phyloP scores from a whole-genome alignment of 805 yeast genomes.

The Candida cerambycidarum region DNA sequence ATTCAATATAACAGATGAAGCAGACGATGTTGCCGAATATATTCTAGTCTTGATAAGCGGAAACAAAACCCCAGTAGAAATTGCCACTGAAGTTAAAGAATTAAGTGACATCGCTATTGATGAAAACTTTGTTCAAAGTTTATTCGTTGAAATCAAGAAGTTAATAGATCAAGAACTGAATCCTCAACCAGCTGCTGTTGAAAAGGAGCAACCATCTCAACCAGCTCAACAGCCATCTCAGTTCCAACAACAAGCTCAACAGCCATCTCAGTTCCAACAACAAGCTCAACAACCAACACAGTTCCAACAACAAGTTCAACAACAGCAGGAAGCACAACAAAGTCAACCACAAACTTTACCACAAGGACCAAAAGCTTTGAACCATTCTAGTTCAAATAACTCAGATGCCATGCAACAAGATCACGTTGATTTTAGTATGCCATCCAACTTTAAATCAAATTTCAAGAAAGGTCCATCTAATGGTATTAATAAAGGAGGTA shows the following conservation, averaged over 20 bases:
- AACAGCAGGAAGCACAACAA: neutral
- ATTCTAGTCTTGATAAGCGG: slow-evolving; percentile 70
- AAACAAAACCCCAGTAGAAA: slow-evolving; percentile 60
- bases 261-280: slow-evolving; percentile 1
- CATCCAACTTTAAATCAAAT: slow-evolving; percentile 7
- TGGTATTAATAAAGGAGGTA: slow-evolving; percentile 21
- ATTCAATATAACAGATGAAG: slow-evolving; percentile 38
- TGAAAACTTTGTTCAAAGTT: slow-evolving; percentile 52
- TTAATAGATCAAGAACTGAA: slow-evolving; percentile 23
- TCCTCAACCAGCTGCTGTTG: slow-evolving; percentile 1
- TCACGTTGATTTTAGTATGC: slow-evolving; percentile 15
- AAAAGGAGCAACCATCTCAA: slow-evolving; percentile 10
- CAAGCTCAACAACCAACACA: neutral
- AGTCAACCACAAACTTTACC: neutral
- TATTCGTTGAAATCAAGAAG: slow-evolving; percentile 56
- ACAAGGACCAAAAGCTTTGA: slow-evolving; percentile 1
- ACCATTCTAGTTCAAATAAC: too few relatives aligned
- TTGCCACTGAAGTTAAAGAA: slow-evolving; percentile 58
- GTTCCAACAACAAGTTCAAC: slow-evolving; percentile 1
- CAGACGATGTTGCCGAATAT: slow-evolving; percentile 67
- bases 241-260: slow-evolving; percentile 4
- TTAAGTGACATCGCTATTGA: slow-evolving; percentile 64
- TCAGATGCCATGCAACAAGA: slow-evolving; percentile 14
- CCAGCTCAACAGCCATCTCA: slow-evolving; percentile 4
- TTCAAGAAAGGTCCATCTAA: slow-evolving; percentile 4